These are phyloP conservation scores for Bacidia rubella DNA, from an alignment of 495 filamentous ascomycete genomes.

Conservation along the genomic window DNA sequence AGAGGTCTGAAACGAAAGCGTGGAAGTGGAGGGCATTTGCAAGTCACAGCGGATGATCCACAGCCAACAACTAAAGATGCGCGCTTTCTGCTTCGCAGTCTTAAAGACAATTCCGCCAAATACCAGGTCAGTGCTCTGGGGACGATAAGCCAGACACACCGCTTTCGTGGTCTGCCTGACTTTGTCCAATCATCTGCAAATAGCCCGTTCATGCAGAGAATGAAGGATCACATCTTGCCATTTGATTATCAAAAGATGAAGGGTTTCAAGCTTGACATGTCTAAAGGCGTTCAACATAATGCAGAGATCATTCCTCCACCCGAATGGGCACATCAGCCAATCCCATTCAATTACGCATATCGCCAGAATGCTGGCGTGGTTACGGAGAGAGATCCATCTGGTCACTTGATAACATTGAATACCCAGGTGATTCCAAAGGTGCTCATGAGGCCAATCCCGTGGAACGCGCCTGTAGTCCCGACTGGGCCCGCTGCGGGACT, in stretches of 20 bases:
- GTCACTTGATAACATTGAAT: conserved; percentile 39
- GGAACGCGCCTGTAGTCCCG: conserved; percentile 41
- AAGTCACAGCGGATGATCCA: conserved; percentile 15
- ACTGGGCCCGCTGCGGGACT: conserved; percentile 33
- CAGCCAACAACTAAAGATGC: conserved; percentile 19
- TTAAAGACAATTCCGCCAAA: conserved; percentile 55
- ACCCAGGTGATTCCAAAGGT: conserved; percentile 36
- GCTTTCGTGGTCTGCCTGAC: conserved; percentile 71
- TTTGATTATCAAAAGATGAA: conserved; percentile 56
- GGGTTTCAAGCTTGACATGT: conserved; percentile 56
- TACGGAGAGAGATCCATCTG: conserved; percentile 34
- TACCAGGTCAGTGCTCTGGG: conserved; percentile 64
- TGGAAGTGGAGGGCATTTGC: conserved; percentile 40
- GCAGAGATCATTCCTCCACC: conserved; percentile 72
- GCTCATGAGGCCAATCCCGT: conserved; percentile 46
- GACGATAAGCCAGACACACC: conserved; percentile 62
- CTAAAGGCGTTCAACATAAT: conserved; percentile 40
- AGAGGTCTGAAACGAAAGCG: conserved; percentile 74
- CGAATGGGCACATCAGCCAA: conserved; percentile 47
- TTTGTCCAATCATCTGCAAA: conserved; percentile 57
- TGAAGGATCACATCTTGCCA: conserved; percentile 49
- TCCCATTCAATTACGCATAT: conserved; percentile 56
- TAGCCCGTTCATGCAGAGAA: conserved; percentile 48
- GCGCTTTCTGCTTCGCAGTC: conserved; percentile 41
- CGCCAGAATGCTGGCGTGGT: conserved; percentile 47